A percentile compares a stretch with the other conserved stretches of the same genome.
Conservation (phyloP, 2,329 filamentous ascomycete genomes). For the Aspergillus arachidicola region DNA sequence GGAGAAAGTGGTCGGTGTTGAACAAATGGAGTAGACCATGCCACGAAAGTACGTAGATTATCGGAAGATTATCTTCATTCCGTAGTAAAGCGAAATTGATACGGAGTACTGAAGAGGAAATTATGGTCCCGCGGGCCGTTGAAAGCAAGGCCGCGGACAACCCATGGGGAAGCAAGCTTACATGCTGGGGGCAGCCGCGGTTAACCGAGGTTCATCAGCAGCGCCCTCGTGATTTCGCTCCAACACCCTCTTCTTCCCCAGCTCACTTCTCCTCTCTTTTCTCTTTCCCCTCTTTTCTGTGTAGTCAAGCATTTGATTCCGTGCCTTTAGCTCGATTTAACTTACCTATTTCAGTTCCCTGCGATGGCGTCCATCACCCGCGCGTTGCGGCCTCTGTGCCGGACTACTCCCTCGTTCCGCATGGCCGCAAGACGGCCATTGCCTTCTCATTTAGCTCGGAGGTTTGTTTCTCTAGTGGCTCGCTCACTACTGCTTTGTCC, state of each 20-base stretch:
- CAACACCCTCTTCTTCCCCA: neutral
- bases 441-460: constrained; percentile 42
- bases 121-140: neutral
- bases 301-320: constrained; percentile 9
- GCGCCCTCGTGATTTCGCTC: constrained; percentile 12
- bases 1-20: constrained; percentile 28
- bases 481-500: neutral
- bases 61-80: neutral
- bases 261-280: constrained; percentile 12
- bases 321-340: constrained; percentile 7
- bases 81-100: neutral
- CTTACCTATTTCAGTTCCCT: constrained; percentile 8
- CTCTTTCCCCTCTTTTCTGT: neutral
- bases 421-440: constrained; percentile 42
- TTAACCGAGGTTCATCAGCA: constrained; percentile 23
- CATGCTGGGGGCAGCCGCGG: constrained; percentile 7
- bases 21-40: neutral
- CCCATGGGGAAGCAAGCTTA: neutral
- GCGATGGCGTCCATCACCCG: constrained; percentile 54
- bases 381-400: constrained; percentile 49
- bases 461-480: constrained; percentile 33
- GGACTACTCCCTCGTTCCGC: constrained; percentile 41
- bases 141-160: neutral
- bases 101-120: neutral
- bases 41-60: too few relatives aligned